These are phyloP conservation scores for Ramaria rubella DNA, from an alignment of 768 basidiomycete species.

Conservation along the genomic window DNA sequence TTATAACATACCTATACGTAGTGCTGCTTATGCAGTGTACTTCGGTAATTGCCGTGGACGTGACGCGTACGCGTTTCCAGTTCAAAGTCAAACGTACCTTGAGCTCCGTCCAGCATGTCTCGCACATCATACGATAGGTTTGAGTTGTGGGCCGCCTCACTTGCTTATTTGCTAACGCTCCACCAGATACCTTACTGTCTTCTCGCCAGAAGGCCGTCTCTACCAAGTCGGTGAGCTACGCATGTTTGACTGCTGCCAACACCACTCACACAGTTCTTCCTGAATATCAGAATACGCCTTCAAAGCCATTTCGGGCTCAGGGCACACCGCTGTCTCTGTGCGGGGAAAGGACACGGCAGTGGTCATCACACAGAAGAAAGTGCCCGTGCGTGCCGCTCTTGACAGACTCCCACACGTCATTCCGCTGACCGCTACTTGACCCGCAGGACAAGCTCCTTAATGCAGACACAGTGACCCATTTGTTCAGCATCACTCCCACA, in stretches of 20 bases:
- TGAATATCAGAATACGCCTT: slow-evolving; percentile 84
- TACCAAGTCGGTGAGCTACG: slow-evolving; percentile 92
- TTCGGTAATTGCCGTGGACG: neutral
- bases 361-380: slow-evolving; percentile 97
- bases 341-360: slow-evolving; percentile 93
- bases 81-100: neutral
- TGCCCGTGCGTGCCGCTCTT: slow-evolving; percentile 66
- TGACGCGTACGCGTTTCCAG: slow-evolving; percentile 8
- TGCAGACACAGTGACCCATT: slow-evolving; percentile 86
- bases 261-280: slow-evolving; percentile 2
- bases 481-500: slow-evolving; percentile 92
- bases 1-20: too few species aligned
- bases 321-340: slow-evolving; percentile 89
- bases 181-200: slow-evolving; percentile 85
- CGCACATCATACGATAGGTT: slow-evolving; percentile 91
- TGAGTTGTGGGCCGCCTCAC: neutral
- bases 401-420: neutral
- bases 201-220: slow-evolving; percentile 93
- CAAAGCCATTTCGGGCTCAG: slow-evolving; percentile 97
- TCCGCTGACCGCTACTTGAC: neutral
- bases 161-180: neutral
- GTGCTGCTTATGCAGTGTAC: too few species aligned
- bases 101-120: slow-evolving; percentile 58
- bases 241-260: neutral
- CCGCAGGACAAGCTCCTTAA: slow-evolving; percentile 93